Conservation (phyloP, 2,329 filamentous ascomycete genomes). For the Trichoderma semiorbis region DNA sequence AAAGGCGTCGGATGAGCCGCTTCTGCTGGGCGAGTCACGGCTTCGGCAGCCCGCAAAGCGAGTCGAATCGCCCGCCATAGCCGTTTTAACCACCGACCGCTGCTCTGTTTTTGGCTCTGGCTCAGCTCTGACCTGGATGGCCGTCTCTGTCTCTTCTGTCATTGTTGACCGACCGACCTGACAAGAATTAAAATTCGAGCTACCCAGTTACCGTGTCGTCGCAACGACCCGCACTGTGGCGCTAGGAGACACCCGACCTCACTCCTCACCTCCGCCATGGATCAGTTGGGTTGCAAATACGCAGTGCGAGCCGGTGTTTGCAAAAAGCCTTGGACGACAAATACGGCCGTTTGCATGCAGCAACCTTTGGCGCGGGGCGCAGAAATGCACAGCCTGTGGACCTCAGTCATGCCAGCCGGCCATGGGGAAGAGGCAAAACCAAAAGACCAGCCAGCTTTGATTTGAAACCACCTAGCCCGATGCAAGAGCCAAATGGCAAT, state of each 20-base stretch:
- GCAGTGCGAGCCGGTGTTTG: slow-evolving; percentile 8
- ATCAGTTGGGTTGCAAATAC: slow-evolving; percentile 12
- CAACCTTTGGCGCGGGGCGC: slow-evolving; percentile 8
- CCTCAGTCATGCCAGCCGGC: background rate
- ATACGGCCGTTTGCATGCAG: slow-evolving; percentile 12
- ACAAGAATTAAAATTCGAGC: background rate
- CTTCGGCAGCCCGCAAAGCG: background rate
- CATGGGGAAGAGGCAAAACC: background rate
- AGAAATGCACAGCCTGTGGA: slow-evolving; percentile 9
- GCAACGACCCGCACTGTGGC: background rate
- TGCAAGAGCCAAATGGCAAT: background rate
- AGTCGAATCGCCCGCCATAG: background rate
- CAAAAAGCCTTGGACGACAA: slow-evolving; percentile 2
- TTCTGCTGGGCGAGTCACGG: background rate
- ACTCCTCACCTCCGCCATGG: background rate
- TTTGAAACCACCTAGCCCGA: slow-evolving; percentile 3
- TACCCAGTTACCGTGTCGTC: background rate
- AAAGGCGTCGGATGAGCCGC: slow-evolving; percentile 16
- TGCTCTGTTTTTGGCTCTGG: too few species aligned
- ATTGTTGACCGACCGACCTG: background rate
- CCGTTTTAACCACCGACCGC: background rate
- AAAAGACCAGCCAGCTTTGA: background rate
- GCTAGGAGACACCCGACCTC: background rate
- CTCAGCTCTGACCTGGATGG: background rate
- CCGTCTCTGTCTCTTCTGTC: background rate